Percentiles rank a stretch among this genome's conserved stretches.
phyloP scores from a whole-genome alignment of 257 asterid genomes.

The Cruciata laevipes region DNA sequence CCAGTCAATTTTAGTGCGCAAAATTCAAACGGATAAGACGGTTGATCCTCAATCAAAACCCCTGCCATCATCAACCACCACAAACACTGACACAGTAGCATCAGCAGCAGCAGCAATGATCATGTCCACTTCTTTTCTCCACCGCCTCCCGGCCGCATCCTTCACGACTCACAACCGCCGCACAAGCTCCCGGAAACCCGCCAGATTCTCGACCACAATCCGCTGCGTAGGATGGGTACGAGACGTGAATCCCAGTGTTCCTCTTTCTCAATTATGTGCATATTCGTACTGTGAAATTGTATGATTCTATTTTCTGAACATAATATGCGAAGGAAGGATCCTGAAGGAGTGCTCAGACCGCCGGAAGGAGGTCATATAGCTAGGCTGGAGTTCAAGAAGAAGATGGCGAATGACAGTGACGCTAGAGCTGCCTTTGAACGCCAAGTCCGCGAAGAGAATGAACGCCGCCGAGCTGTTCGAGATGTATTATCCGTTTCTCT shows the following conservation, averaged over 20 bases:
- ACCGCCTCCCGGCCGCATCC: slow-evolving; percentile 36
- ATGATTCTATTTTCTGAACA: not conserved
- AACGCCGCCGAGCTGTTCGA: slow-evolving; percentile 50
- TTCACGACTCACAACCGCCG: slow-evolving; percentile 20
- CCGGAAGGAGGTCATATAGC: slow-evolving; percentile 66
- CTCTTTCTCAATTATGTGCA: not conserved
- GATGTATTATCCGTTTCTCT: slow-evolving; percentile 32
- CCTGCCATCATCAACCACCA: slow-evolving; percentile 20
- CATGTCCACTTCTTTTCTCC: slow-evolving; percentile 53
- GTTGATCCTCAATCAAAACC: slow-evolving; percentile 10
- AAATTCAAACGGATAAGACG: slow-evolving; percentile 41
- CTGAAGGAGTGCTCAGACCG: slow-evolving; percentile 70
- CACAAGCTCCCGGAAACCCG: slow-evolving; percentile 29
- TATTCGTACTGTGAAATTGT: not conserved
- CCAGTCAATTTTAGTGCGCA: not conserved
- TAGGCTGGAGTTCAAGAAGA: slow-evolving; percentile 52
- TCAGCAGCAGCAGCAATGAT: no score
- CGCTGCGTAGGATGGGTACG: slow-evolving; percentile 85
- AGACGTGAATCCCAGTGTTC: not conserved
- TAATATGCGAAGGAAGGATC: slow-evolving; percentile 61
- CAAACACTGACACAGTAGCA: not conserved
- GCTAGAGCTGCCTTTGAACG: slow-evolving; percentile 76
- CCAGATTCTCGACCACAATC: slow-evolving; percentile 27
- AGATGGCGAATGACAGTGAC: slow-evolving; percentile 57
- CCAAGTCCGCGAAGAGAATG: slow-evolving; percentile 65